Conservation (phyloP, 805 yeast genomes). For the Candida chauliodis region DNA sequence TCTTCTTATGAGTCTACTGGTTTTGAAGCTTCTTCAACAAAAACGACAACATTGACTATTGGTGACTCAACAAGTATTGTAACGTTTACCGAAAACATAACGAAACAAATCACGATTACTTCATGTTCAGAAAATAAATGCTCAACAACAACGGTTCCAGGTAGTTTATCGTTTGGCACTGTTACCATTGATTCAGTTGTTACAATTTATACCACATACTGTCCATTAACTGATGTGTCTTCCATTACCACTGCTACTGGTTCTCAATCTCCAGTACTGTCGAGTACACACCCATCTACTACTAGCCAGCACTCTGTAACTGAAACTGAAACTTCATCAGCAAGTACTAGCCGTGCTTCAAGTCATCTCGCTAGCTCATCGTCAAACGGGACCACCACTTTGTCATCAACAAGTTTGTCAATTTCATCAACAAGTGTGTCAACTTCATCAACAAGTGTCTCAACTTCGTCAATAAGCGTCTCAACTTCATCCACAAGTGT, state of each 20-base stretch:
- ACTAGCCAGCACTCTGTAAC: not conserved
- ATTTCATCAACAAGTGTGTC: no score
- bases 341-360: no score
- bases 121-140: constrained; percentile 6
- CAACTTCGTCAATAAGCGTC: not conserved
- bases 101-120: constrained; percentile 16
- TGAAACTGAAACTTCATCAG: not conserved
- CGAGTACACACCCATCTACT: not conserved
- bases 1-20: not conserved
- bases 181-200: constrained; percentile 20
- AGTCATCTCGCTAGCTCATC: no score
- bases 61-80: constrained; percentile 12
- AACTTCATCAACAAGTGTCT: not conserved
- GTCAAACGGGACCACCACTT: no score
- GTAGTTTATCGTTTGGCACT: constrained; percentile 22
- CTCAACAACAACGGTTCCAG: constrained; percentile 21
- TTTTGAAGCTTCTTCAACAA: not conserved
- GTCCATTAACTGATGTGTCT: constrained; percentile 2
- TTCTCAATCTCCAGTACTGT: not conserved
- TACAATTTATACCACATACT: constrained; percentile 16
- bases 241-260: not conserved
- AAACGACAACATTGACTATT: constrained; percentile 4
- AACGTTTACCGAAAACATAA: constrained; percentile 11
- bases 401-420: no score
- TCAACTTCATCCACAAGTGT: no score